phyloP scores from a whole-genome alignment of 2,329 filamentous ascomycete species.

The Verticillium albo-atrum region DNA sequence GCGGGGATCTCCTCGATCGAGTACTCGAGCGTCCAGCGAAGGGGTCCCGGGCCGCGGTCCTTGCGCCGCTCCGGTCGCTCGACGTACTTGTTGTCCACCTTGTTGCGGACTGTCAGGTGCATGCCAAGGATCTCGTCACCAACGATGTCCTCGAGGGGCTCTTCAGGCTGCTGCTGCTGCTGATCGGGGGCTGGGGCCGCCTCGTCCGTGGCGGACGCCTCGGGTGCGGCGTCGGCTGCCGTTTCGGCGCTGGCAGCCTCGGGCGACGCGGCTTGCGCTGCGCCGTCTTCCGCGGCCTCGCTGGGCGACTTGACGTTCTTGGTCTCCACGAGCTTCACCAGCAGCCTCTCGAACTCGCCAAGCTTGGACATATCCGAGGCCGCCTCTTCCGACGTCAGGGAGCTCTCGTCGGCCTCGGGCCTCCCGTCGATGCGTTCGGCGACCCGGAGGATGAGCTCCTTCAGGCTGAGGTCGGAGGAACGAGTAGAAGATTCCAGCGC shows the following conservation, averaged over 20 bases:
- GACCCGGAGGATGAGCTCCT: conserved; percentile 48
- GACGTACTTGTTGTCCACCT: conserved; percentile 62
- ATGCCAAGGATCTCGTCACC: conserved; percentile 55
- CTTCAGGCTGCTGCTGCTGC: conserved; percentile 4
- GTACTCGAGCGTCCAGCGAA: conserved; percentile 75
- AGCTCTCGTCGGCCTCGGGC: conserved; percentile 12
- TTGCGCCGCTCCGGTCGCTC: conserved; percentile 45
- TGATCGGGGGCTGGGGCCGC: conserved; percentile 1
- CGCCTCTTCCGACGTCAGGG: conserved; percentile 16
- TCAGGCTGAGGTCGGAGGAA: conserved; percentile 21
- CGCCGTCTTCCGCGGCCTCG: background rate
- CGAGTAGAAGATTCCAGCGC: background rate
- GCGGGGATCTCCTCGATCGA: conserved; percentile 58
- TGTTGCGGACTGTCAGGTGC: conserved; percentile 68
- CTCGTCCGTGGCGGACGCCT: background rate
- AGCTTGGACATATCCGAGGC: conserved; percentile 31
- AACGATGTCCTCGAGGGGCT: background rate
- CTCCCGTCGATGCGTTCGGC: conserved; percentile 39
- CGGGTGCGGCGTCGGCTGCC: background rate
- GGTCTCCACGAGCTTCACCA: conserved; percentile 40
- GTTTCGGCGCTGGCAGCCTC: background rate
- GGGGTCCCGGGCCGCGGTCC: conserved; percentile 27
- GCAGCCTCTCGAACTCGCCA: conserved; percentile 45
- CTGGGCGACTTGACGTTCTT: background rate
- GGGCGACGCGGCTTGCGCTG: background rate